Base-by-base conservation (phyloP, 768 basidiomycete genomes). In the Collybia mongolica region DNA sequence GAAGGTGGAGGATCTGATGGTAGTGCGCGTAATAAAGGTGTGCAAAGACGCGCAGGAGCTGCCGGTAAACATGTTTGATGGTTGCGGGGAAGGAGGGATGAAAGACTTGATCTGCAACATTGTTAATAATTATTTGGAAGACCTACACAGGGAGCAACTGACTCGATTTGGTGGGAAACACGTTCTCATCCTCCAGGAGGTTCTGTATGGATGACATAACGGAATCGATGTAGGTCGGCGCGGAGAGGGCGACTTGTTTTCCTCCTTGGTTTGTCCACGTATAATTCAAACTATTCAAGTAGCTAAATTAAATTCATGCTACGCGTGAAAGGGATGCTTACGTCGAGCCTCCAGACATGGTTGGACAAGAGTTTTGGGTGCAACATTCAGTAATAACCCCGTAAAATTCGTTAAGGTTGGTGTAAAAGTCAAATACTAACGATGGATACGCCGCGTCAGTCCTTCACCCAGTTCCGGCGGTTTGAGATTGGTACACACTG, bases 161-260 rank as follows among this genome's bases (percentile, higher is more conserved):
- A 91, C 94, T 92, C n/a, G 90, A 84, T 67, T 97, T 96, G 8
- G 95, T 93, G 5, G 95, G 96, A 76, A 98, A 98, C 48, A 88
- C 84, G 58, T 83, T 86, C 61, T 98, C 94, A 72, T 98, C 95
- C 59, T 98, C 92, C 26, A 98, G 76, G 22, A 96, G 78, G 63
- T 90, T 94, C 67, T 98, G 96, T 22, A 97, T 82, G 76, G 93
- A 94, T 3, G 94, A 93, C 88, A 98, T 93, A 60, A 98, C 96
- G 55, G 92, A 96, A 74, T 98, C 96, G 60, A 98, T 93, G 69
- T 98, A 98, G 1, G 91, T 95, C 5, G 96, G 93, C 12, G 96
- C 96, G 1, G 96, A 86, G 0, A 98, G 77, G 55, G 88, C 76
- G 20, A 94, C 86, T 53, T 88, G 86, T 64, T 93, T 92, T 51